Conservation (phyloP, 2,329 filamentous ascomycete genomes). For the Periconia digitata region DNA sequence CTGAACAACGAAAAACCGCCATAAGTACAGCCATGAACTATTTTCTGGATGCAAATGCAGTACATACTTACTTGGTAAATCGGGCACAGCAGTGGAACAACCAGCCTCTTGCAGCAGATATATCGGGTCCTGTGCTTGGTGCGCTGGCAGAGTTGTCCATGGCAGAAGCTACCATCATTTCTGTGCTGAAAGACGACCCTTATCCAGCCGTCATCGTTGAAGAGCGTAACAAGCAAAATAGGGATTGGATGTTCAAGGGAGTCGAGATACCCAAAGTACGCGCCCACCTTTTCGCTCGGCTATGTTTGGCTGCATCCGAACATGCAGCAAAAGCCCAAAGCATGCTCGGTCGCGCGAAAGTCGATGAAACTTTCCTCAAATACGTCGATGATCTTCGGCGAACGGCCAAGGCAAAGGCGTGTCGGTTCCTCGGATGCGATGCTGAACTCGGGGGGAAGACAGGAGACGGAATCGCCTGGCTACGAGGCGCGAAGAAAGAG, state of each 20-base stretch:
- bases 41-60: conserved; percentile 74
- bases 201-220: conserved; percentile 83
- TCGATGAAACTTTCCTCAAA: conserved; percentile 66
- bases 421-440: conserved; percentile 87
- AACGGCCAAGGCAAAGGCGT: conserved; percentile 80
- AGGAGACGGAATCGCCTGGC: conserved; percentile 84
- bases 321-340: conserved; percentile 75
- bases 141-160: conserved; percentile 65
- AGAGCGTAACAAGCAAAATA: conserved; percentile 77
- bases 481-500: conserved; percentile 74
- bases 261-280: conserved; percentile 87
- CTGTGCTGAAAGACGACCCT: conserved; percentile 91
- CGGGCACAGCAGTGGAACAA: conserved; percentile 50
- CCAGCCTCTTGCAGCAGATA: conserved; percentile 42
- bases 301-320: conserved; percentile 86
- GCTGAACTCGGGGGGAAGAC: conserved; percentile 80
- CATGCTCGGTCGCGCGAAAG: conserved; percentile 48
- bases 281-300: conserved; percentile 80
- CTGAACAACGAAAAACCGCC: conserved; percentile 68
- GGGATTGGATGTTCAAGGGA: conserved; percentile 94
- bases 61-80: conserved; percentile 71
- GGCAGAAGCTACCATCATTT: conserved; percentile 86
- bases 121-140: conserved; percentile 46
- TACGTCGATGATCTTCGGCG: conserved; percentile 77
- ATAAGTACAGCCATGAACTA: conserved; percentile 75